Conservation (phyloP, 2,329 filamentous ascomycete species). For the Mycosphaerella sp. region DNA sequence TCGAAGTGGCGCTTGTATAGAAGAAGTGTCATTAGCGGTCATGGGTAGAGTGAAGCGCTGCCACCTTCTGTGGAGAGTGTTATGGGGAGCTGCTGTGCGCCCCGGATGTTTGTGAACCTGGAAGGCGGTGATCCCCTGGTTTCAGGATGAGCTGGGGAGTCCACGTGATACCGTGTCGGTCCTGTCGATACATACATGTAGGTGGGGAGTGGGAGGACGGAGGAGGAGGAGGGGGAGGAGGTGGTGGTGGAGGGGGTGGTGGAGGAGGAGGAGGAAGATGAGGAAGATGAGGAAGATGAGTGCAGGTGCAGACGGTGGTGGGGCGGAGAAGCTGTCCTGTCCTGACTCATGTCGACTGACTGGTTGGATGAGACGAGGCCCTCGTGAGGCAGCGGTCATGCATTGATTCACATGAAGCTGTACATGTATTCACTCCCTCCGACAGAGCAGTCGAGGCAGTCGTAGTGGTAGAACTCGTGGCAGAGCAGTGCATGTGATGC, state of each 20-base stretch:
- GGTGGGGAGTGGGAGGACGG: background rate
- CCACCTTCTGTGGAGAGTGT: slow-evolving; percentile 1
- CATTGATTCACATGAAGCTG: background rate
- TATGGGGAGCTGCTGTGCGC: background rate
- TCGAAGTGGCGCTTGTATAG: background rate
- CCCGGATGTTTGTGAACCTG: background rate
- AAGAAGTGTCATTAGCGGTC: background rate
- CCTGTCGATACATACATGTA: background rate
- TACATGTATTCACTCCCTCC: too few relatives aligned
- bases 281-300: too few relatives aligned
- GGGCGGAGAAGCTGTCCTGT: too few relatives aligned
- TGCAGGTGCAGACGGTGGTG: too few relatives aligned
- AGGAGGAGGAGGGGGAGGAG: background rate
- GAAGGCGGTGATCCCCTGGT: background rate
- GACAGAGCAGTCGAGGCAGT: too few relatives aligned
- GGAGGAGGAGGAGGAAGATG: too few relatives aligned
- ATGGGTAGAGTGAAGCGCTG: background rate
- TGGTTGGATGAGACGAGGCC: too few relatives aligned
- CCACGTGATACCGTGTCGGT: too few relatives aligned
- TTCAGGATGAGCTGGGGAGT: background rate
- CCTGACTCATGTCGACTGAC: too few relatives aligned
- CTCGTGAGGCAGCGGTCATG: slow-evolving; percentile 7
- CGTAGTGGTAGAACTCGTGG: too few relatives aligned
- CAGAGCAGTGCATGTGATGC: too few relatives aligned
- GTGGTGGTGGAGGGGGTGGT: background rate